A percentile compares a stretch with the other conserved stretches of the same genome.
Evolutionary conservation across 2,329 filamentous ascomycete species (phyloP).

Genomic region (Colletotrichum horii): DNA sequence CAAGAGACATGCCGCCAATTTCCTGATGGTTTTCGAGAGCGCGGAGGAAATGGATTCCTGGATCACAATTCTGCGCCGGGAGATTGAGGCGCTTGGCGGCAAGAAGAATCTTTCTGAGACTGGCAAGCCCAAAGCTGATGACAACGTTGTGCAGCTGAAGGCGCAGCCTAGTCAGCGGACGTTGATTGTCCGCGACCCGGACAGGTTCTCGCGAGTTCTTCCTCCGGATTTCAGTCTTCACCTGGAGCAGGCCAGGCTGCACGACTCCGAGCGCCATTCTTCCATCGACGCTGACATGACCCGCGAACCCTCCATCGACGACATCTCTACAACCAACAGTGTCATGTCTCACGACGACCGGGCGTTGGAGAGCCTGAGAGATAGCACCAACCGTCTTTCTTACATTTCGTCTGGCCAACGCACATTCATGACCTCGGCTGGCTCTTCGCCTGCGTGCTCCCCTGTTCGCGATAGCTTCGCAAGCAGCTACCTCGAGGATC

Average conservation of each 20-base stretch:
- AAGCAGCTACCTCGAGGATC: conserved; percentile 28
- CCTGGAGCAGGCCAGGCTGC: conserved; percentile 25
- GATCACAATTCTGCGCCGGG: conserved; percentile 70
- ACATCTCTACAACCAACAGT: conserved; percentile 63
- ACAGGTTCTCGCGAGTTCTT: conserved; percentile 48
- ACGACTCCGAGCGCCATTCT: conserved; percentile 27
- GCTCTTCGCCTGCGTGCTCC: conserved; percentile 62
- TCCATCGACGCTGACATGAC: conserved; percentile 29
- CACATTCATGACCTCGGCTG: conserved; percentile 63
- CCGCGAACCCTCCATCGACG: conserved; percentile 53
- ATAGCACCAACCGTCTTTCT: conserved; percentile 62
- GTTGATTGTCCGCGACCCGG: conserved; percentile 51
- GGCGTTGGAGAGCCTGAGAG: conserved; percentile 62
- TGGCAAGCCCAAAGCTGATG: conserved; percentile 53
- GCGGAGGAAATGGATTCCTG: conserved; percentile 79
- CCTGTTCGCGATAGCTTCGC: conserved; percentile 59
- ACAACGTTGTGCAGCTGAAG: conserved; percentile 35
- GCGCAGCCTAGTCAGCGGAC: conserved; percentile 50
- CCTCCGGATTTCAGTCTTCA: conserved; percentile 40
- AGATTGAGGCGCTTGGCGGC: conserved; percentile 74
- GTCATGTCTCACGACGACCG: conserved; percentile 63
- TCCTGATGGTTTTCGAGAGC: conserved; percentile 75
- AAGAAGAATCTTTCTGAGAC: conserved; percentile 68
- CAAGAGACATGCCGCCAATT: conserved; percentile 63
- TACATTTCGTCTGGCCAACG: conserved; percentile 66